Evolutionary conservation across 2,329 filamentous ascomycete species (phyloP), one percentile per base, ranked within the genome.

Genomic region (Chalaropsis ovoidea): DNA sequence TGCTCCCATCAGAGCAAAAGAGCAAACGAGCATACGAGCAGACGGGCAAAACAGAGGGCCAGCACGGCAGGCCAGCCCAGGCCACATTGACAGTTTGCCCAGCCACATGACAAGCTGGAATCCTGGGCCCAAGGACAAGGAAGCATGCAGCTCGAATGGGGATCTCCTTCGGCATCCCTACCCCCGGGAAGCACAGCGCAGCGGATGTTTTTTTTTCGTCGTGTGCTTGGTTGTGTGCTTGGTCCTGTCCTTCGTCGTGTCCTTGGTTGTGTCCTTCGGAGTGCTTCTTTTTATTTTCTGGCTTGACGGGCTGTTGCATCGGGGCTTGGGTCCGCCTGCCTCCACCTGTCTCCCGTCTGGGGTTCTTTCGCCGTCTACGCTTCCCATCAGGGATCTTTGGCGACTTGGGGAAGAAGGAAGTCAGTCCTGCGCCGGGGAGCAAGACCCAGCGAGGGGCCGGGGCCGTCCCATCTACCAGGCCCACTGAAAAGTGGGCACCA

Each of bases 81-180:
- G 31, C 31, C 6, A 2, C 2, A 31, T 31, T 31, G 31, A 31
- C 31, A 31, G 31, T 31, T 31, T 31, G 31, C 45, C 45, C 45
- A 49, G 45, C 45, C 45, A 49, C 45, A 49, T 22, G 22, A 24
- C 45, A 49, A 3, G 45, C 45, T n/a, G 45, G 3, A 24, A 19
- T 49, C 45, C 22, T 49, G 45, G 45, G 19, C 45, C 17, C 13
- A 22, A 22, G 45, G 45, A n/a, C 10, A 10, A 47, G 6, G 17
- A 47, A 47, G n/a, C 45, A 49, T 49, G 45, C n/a, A 49, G 17
- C 11, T 49, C n/a, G 45, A 49, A 49, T 22, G 45, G 45, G 45
- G 43, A 47, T 47, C 19, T 47, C n/a, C 43, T 15, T 15, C 43
- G 17, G 43, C 6, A n/a, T 47, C 8, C 45, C 45, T 11, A n/a